A percentile compares a stretch with the other conserved stretches of the same genome.
These are phyloP conservation scores for Kwoniella dendrophila DNA, from an alignment of 768 basidiomycete species.

Conservation along the genomic window DNA sequence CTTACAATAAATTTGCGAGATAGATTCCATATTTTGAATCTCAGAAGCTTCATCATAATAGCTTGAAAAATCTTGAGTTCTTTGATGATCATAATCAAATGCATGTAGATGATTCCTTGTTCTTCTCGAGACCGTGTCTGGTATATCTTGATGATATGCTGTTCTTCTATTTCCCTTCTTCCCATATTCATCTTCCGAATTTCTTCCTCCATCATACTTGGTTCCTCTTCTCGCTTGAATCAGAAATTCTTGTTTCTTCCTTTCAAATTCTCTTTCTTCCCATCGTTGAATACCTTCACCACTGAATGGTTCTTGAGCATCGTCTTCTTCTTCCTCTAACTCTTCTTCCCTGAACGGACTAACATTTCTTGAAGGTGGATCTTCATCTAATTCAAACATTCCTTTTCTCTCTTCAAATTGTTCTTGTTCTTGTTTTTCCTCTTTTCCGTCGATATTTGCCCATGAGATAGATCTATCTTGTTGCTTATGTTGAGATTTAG, in stretches of 20 bases:
- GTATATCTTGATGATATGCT: neutral
- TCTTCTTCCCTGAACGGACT: slow-evolving; percentile 28
- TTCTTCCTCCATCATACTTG: neutral
- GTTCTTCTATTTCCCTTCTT: neutral
- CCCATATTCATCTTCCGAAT: neutral
- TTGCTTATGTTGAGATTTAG: too few species aligned
- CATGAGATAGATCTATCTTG: too few species aligned
- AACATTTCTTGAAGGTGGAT: slow-evolving; percentile 40
- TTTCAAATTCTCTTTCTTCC: neutral
- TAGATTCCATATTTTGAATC: too few species aligned
- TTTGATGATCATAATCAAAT: neutral
- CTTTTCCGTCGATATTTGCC: too few species aligned
- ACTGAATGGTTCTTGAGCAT: neutral
- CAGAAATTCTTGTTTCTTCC: slow-evolving; percentile 4
- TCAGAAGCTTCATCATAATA: neutral
- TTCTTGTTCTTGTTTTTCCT: neutral
- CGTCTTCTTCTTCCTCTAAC: neutral
- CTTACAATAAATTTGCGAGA: too few species aligned
- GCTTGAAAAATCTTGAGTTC: neutral
- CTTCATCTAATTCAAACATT: slow-evolving; percentile 40
- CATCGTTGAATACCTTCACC: neutral
- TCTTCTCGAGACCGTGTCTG: neutral
- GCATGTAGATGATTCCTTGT: neutral
- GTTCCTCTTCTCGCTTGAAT: slow-evolving; percentile 13
- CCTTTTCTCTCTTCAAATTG: slow-evolving; percentile 23